Conservation (phyloP, 345 rosid species). For the Dipteronia dyeriana region DNA sequence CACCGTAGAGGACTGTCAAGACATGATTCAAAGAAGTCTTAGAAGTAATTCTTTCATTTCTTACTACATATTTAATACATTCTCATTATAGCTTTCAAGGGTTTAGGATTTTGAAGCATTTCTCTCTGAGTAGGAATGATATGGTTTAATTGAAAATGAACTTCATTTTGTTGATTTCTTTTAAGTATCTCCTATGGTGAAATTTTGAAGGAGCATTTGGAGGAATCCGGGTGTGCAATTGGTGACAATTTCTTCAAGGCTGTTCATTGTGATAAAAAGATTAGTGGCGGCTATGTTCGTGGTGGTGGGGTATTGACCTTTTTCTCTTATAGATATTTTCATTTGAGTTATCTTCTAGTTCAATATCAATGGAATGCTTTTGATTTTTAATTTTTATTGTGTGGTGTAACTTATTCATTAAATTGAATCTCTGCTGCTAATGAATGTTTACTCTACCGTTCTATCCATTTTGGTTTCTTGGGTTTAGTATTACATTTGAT, state of each 20-base stretch:
- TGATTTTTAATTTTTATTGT: neutral
- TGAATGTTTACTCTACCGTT: neutral
- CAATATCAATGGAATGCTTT: neutral
- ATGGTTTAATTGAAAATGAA: neutral
- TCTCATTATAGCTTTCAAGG: neutral
- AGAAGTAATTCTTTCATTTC: conserved; percentile 35
- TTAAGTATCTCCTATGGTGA: conserved; percentile 70
- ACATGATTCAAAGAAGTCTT: conserved; percentile 54
- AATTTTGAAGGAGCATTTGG: conserved; percentile 82
- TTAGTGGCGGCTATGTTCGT: conserved; percentile 62
- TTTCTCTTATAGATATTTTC: neutral
- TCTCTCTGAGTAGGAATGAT: no score
- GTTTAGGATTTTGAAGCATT: conserved; percentile 19
- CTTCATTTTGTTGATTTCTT: conserved; percentile 13
- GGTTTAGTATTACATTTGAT: neutral
- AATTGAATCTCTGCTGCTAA: neutral
- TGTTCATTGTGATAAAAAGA: conserved; percentile 49
- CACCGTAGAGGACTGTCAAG: conserved; percentile 41
- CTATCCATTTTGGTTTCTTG: neutral
- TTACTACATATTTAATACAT: neutral
- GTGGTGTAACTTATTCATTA: neutral
- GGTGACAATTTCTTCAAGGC: conserved; percentile 79
- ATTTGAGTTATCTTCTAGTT: neutral
- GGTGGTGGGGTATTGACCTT: conserved; percentile 73
- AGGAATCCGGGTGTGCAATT: conserved; percentile 77